Conservation (phyloP, 2,329 filamentous ascomycete genomes). For the Madurella fahalii region DNA sequence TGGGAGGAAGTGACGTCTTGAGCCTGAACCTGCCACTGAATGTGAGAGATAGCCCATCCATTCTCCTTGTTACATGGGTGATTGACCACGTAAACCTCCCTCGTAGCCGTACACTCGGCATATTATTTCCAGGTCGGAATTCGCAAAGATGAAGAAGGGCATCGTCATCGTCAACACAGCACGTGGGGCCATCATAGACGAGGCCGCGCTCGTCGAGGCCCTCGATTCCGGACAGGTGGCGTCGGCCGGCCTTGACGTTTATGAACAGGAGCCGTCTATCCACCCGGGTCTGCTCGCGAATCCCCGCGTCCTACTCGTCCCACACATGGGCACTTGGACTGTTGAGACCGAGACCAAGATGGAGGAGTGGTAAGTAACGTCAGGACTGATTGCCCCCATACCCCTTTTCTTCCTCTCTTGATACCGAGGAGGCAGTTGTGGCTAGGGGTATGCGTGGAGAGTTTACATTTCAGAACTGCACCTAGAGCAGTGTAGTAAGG, state of each 20-base stretch:
- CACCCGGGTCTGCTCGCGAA: conserved; percentile 70
- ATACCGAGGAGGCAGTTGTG: too few relatives aligned
- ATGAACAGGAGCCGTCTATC: conserved; percentile 73
- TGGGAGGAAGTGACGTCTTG: conserved; percentile 68
- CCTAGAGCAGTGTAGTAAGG: too few relatives aligned
- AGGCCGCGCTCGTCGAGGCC: conserved; percentile 71
- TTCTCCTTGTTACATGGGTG: not conserved
- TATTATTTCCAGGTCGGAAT: conserved; percentile 67
- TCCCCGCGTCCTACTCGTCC: conserved; percentile 67
- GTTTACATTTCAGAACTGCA: too few relatives aligned
- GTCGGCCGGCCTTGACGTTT: conserved; percentile 74
- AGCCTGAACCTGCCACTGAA: conserved; percentile 80
- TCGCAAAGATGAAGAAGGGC: conserved; percentile 72
- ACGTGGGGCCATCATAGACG: conserved; percentile 76
- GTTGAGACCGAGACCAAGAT: conserved; percentile 61
- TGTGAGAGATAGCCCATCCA: conserved; percentile 45
- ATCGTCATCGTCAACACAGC: conserved; percentile 79
- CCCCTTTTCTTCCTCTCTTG: too few relatives aligned
- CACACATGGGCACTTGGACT: conserved; percentile 85
- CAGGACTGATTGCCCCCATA: too few relatives aligned
- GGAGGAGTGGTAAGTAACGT: conserved; percentile 55
- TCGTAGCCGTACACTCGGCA: conserved; percentile 62
- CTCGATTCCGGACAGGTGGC: conserved; percentile 66
- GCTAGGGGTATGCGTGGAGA: too few relatives aligned
- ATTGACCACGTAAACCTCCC: not conserved